Base-by-base conservation (phyloP, 495 filamentous ascomycete species). In the Aspergillus steynii region DNA sequence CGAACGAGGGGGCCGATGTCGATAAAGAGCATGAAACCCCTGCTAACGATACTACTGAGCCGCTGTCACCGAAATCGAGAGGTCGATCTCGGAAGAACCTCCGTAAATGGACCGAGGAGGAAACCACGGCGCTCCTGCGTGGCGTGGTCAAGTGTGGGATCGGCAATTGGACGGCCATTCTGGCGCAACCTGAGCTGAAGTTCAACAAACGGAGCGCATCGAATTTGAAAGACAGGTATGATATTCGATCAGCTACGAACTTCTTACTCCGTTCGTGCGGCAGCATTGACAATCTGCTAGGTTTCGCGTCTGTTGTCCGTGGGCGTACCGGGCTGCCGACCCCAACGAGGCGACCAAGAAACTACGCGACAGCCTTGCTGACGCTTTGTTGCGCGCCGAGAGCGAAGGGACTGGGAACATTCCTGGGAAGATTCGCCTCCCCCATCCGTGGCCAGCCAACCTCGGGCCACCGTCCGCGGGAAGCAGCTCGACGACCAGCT, bases 151-250 rank as follows among this genome's bases (percentile, higher is more conserved):
- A 87, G 60, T 90, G 92, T 71, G 92, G 92, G 0, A 88, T 96
- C 56, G 92, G 92, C 25, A 91, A 86, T 68, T 97, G 93, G 93
- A 95, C 88, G 45, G 85, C 85, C 49, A 96, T 97, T 15, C 71
- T 95, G n/a, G 82, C 89, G 10, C 87, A 92, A 60, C 76, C 86
- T 1, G 86, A 87, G 29, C 89, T 90, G 65, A 79, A 77, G 20
- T 97, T 97, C 74, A 87, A 93, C 65, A 82, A 83, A 34, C 82
- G 92, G 47, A 88, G 85, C 32, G 85, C 89, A 20, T 86, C 90
- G 10, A 92, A 97, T 68, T 72, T 97, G 60, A 97, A 96, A 77
- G 92, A 97, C 71, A 83, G 89, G 79, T 82, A 76, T 58, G 71
- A 49, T 59, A 48, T 45, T 14, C 12, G 37, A 42, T 14, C 15